Conservation (phyloP, 2,329 filamentous ascomycete species). For the Colletotrichum magnum region DNA sequence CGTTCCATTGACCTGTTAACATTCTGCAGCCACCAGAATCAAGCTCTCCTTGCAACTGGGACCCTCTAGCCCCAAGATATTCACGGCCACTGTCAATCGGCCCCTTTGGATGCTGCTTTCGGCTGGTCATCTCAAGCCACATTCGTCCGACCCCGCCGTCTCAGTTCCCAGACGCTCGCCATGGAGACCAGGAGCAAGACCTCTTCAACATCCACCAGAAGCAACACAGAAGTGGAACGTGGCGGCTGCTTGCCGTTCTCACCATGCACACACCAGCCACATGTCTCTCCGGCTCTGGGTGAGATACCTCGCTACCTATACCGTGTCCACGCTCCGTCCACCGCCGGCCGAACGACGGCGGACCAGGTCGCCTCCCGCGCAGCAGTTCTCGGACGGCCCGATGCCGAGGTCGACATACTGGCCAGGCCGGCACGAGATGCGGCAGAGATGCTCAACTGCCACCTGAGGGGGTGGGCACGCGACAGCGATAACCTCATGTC, state of each 20-base stretch:
- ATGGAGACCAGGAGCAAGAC: not conserved
- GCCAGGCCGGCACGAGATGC: not conserved
- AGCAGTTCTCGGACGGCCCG: not conserved
- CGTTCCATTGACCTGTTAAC: no score
- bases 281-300: not conserved
- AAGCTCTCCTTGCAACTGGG: no score
- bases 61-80: no score
- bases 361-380: conserved; percentile 8
- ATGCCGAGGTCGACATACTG: not conserved
- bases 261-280: not conserved
- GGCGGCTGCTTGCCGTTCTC: not conserved
- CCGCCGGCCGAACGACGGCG: conserved; percentile 1
- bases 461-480: conserved; percentile 5
- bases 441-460: conserved; percentile 19
- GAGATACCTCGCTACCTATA: conserved; percentile 18
- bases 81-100: no score
- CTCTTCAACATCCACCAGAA: not conserved
- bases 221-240: no score
- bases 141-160: not conserved
- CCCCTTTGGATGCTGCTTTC: not conserved
- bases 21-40: no score
- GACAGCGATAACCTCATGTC: conserved; percentile 22
- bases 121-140: not conserved
- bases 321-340: not conserved
- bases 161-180: not conserved